A percentile compares a stretch with the other conserved stretches of the same genome.
Evolutionary conservation across 176 grass and related monocot genomes (phyloP).

Genomic region (Oryza officinalis): DNA sequence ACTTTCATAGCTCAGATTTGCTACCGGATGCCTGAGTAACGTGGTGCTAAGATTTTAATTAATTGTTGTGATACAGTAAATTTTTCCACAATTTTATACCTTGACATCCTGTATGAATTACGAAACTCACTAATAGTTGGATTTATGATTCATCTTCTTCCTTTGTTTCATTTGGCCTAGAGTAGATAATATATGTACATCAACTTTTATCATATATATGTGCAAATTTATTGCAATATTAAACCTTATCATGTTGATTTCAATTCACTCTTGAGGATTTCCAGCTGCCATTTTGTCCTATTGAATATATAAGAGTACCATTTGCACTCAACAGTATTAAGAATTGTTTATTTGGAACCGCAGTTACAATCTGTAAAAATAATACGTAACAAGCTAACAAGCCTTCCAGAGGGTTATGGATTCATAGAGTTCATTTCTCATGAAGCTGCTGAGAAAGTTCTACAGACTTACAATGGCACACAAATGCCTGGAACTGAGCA

Average conservation of each 20-base stretch:
- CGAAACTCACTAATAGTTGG: not conserved
- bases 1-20: not conserved
- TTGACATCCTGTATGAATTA: slow-evolving; percentile 25
- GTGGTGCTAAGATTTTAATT: not conserved
- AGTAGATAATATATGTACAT: not conserved
- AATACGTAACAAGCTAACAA: slow-evolving; percentile 92
- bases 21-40: not conserved
- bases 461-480: slow-evolving; percentile 82
- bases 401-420: slow-evolving; percentile 93
- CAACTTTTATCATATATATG: not conserved
- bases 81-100: not conserved
- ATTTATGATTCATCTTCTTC: not conserved
- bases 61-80: not conserved
- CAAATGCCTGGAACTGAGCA: slow-evolving; percentile 98
- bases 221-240: not conserved
- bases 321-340: slow-evolving; percentile 30
- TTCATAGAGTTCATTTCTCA: slow-evolving; percentile 98
- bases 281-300: not conserved
- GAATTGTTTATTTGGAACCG: slow-evolving; percentile 27
- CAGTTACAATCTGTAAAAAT: slow-evolving; percentile 90
- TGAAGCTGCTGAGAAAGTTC: slow-evolving; percentile 84
- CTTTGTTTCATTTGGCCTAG: not conserved
- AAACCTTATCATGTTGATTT: slow-evolving; percentile 11
- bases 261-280: not conserved
- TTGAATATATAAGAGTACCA: not conserved